Evolutionary conservation across 169 alveolate genomes (phyloP), one percentile per base, ranked within the genome.

Genomic region (Plasmodium adleri): DNA sequence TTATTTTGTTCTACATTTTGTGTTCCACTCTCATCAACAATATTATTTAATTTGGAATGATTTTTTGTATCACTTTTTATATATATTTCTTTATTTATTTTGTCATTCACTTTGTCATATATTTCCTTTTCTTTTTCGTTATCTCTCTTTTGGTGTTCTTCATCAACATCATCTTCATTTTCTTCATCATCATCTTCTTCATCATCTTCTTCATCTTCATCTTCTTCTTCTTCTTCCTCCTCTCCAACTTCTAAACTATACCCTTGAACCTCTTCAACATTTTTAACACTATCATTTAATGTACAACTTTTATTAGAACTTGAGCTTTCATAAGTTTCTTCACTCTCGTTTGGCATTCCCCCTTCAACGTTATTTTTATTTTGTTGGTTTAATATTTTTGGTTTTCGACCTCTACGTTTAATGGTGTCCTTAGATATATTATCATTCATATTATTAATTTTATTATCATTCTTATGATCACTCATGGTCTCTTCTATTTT

Each of bases 241-340:
- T 49, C 63, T 0, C 22, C 32, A 49, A n/a, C 24, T 12, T 72
- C 39, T 17, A 56, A 56, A 56, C 22, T 6, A 6, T 15, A 43
- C 13, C 5, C 32, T 20, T 43, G 26, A 13, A 50, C 54, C 70
- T 24, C 54, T 39, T 13, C 68, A 50, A 12, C 7, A 15, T n/a
- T 64, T 32, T 49, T 72, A 56, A 4, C 13, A 56, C 10, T 9
- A 56, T 56, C 80, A 9, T 17, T 45, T 15, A 49, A 20, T 13
- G 12, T 47, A 72, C 63, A 49, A 15, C 26, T 20, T 49, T 45
- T 59, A 39, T 60, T 72, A 7, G 83, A 72, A 32, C 63, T 72
- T 60, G 26, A 10, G 43, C 45, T 72, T 45, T 39, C 67, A 52
- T 72, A 15, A 45, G 54, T 22, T 45, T 72, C 83, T 4, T 72